Conservation (phyloP, 352 stramenopile genomes). For the Phytophthora litchii region DNA sequence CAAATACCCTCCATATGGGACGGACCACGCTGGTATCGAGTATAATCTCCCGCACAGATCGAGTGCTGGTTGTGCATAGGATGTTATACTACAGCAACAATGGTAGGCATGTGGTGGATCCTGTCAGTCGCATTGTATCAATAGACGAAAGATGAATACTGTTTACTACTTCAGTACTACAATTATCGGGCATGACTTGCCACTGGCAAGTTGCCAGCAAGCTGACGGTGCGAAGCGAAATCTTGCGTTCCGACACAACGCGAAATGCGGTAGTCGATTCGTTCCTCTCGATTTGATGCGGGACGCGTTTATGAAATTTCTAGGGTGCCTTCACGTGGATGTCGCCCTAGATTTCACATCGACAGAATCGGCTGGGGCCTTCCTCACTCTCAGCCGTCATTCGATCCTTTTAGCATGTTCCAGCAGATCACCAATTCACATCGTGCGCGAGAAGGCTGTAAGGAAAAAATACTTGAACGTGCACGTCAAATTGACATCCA, state of each 20-base stretch:
- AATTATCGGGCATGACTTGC: too few species aligned
- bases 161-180: too few species aligned
- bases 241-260: background rate
- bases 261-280: slow-evolving; percentile 5
- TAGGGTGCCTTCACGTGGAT: background rate
- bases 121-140: too few species aligned
- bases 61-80: too few species aligned
- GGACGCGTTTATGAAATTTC: background rate
- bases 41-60: too few species aligned
- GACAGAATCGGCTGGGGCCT: slow-evolving; percentile 3
- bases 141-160: too few species aligned
- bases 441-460: background rate
- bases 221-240: background rate
- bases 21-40: too few species aligned
- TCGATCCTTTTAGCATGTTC: background rate
- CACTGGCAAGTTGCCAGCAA: too few species aligned
- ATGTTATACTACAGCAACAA: too few species aligned
- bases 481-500: background rate
- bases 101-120: too few species aligned
- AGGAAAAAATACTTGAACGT: background rate
- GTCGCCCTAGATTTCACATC: background rate
- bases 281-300: background rate
- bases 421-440: background rate
- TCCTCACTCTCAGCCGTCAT: background rate
- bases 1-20: too few species aligned